phyloP scores from a whole-genome alignment of 208 protist species.

The Acanthamoeba triangularis region DNA sequence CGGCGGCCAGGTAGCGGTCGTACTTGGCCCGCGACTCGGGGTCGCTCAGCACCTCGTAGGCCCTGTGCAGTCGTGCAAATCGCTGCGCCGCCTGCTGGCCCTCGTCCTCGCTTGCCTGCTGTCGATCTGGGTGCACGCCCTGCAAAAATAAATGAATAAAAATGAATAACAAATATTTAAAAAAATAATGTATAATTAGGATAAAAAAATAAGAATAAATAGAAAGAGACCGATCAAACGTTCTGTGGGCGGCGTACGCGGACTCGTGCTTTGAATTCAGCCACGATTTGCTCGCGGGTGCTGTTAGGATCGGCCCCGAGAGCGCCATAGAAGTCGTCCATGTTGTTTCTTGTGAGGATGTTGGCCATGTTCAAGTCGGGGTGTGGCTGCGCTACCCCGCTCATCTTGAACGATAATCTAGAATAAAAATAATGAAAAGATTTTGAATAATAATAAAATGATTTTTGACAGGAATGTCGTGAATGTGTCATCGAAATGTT shows the following conservation, averaged over 20 bases:
- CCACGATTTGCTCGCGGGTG: conserved; percentile 42
- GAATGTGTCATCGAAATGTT: too few relatives aligned
- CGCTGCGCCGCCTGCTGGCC: not conserved
- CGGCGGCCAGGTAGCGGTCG: conserved; percentile 34
- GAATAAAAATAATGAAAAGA: too few relatives aligned
- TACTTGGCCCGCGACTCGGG: conserved; percentile 39
- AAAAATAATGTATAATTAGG: conserved; percentile 1
- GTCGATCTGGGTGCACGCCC: conserved; percentile 33
- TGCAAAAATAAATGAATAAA: not conserved
- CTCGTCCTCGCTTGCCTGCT: not conserved
- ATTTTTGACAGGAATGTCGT: too few relatives aligned
- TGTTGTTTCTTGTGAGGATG: not conserved
- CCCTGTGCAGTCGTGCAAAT: conserved; percentile 3
- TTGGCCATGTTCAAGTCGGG: not conserved
- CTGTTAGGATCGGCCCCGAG: conserved; percentile 44
- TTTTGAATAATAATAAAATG: too few relatives aligned
- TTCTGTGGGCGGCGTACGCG: not conserved
- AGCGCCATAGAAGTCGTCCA: not conserved
- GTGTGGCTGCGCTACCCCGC: conserved; percentile 10
- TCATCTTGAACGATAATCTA: conserved; percentile 33
- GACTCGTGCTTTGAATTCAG: conserved; percentile 53
- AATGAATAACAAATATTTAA: not conserved
- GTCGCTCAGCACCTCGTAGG: conserved; percentile 70
- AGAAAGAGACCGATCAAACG: too few relatives aligned
- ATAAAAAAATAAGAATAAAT: conserved; percentile 20